Base-by-base conservation (phyloP, 805 yeast species). In the Kuraishia cidri region DNA sequence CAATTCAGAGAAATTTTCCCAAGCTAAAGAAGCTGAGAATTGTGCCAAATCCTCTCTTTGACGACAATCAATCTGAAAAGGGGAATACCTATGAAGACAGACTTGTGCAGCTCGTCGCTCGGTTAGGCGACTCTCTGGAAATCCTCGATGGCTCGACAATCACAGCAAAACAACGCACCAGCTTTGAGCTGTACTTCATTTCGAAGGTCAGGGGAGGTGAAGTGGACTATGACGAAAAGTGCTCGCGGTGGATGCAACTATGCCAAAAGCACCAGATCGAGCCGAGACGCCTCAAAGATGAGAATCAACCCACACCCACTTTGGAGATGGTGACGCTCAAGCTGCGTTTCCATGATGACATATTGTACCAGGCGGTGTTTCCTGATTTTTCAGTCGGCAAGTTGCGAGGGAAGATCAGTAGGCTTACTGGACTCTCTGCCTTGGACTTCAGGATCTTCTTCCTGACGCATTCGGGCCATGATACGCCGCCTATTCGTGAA, bases 131-230 rank as follows among this genome's bases (percentile, higher is more conserved):
- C 1, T 33, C 39, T 0, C 27, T 79, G 2, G 25, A 30, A 1
- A 55, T 52, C 16, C 52, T 86, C 10, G 76, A 87, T 45, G 94
- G 95, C 1, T 64, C 75, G 1, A 32, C 24, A 0, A 54, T 84
- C 6, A 46, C 58, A 3, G 35, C 29, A 1, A 62, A 54, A 2
- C 81, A 76, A 31, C 60, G 86, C 12, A 41, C 37, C 5, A 81
- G 78, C 41, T 79, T 83, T 1, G 95, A 86, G 48, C 48, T 82
- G 4, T 84, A 69, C 46, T 75, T 81, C 38, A 57, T 81, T 19
- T 62, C 75, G 4, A 64, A 64, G 38, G 71, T 81, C 0, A 47
- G 44, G n/a, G 37, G 45, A 13, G 46, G 46, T 5, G 47, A 52
- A 5, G 42, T 58, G 31, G 26, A 26, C 1, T 60, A 53, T 26